These are phyloP conservation scores for Cladosporium sp. DNA, from an alignment of 2,329 filamentous ascomycete genomes.

Conservation along the genomic window DNA sequence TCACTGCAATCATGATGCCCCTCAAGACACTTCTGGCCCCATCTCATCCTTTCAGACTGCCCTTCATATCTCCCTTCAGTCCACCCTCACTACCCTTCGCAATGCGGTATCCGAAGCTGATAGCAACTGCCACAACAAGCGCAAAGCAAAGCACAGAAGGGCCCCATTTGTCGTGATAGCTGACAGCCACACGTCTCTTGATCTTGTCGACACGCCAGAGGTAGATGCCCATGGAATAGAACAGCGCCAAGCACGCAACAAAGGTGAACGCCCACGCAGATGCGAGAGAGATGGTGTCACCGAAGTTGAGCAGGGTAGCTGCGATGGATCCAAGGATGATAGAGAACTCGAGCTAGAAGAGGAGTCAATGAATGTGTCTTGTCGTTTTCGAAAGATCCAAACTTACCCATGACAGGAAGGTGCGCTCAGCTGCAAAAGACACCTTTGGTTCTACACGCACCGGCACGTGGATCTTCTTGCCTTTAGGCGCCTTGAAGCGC, in stretches of 20 bases:
- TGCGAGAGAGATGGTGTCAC: conserved; percentile 63
- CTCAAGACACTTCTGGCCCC: not conserved
- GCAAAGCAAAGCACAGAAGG: conserved; percentile 74
- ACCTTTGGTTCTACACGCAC: conserved; percentile 97
- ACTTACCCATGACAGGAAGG: conserved; percentile 87
- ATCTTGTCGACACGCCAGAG: conserved; percentile 87
- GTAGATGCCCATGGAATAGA: conserved; percentile 82
- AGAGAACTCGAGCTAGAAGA: conserved; percentile 80
- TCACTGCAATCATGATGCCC: not conserved
- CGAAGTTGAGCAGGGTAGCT: conserved; percentile 80
- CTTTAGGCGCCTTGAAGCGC: conserved; percentile 69
- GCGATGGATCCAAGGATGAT: conserved; percentile 91
- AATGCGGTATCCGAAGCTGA: conserved; percentile 82
- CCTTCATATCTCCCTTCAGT: conserved; percentile 37
- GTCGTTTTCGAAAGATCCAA: conserved; percentile 21
- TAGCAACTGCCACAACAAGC: conserved; percentile 68
- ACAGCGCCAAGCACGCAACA: conserved; percentile 73
- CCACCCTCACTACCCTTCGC: conserved; percentile 53
- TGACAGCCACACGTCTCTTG: conserved; percentile 76
- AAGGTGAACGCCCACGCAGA: conserved; percentile 71
- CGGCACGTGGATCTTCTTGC: conserved; percentile 90
- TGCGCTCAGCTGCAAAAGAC: conserved; percentile 93
- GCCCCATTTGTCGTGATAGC: conserved; percentile 88
- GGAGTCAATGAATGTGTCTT: conserved; percentile 5
- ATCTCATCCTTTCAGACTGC: not conserved